Conservation (phyloP, 108 stramenopile species). For the Discostella stelligeroides region DNA sequence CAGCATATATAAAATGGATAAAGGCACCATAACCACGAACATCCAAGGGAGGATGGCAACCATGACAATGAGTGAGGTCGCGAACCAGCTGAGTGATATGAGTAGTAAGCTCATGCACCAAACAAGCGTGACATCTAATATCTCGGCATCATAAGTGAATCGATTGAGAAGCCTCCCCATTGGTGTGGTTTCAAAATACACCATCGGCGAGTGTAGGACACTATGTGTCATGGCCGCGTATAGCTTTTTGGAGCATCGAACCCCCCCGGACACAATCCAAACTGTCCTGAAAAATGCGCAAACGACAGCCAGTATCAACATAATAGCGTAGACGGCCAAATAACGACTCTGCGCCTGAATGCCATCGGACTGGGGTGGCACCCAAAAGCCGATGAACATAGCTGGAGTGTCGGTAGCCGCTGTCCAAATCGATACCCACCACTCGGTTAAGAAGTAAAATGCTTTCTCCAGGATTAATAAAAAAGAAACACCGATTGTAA, state of each 20-base stretch:
- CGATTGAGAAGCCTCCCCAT: conserved; percentile 93
- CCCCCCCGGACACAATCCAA: conserved; percentile 59
- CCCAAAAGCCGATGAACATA: conserved; percentile 54
- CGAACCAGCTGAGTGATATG: conserved; percentile 67
- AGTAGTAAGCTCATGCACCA: conserved; percentile 76
- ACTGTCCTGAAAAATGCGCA: conserved; percentile 57
- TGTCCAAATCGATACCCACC: conserved; percentile 87
- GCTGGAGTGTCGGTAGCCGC: conserved; percentile 50
- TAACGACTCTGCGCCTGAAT: conserved; percentile 67
- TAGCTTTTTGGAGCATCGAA: conserved; percentile 42
- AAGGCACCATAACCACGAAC: conserved; percentile 57
- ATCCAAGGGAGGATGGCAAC: conserved; percentile 78
- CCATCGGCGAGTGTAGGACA: conserved; percentile 74
- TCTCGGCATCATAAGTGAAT: conserved; percentile 92
- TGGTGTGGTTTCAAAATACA: conserved; percentile 95
- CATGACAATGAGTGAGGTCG: conserved; percentile 65
- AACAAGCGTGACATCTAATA: conserved; percentile 74
- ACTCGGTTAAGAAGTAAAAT: conserved; percentile 80
- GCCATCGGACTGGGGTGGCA: conserved; percentile 68
- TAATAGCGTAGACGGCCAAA: conserved; percentile 58
- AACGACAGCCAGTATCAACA: conserved; percentile 57
- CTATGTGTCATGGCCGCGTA: conserved; percentile 45
- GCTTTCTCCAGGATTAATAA: conserved; percentile 75
- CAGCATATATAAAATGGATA: conserved; percentile 57
- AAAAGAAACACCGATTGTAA: conserved; percentile 48